phyloP scores from a whole-genome alignment of 2,329 filamentous ascomycete species.

The Fusarium papillatum region DNA sequence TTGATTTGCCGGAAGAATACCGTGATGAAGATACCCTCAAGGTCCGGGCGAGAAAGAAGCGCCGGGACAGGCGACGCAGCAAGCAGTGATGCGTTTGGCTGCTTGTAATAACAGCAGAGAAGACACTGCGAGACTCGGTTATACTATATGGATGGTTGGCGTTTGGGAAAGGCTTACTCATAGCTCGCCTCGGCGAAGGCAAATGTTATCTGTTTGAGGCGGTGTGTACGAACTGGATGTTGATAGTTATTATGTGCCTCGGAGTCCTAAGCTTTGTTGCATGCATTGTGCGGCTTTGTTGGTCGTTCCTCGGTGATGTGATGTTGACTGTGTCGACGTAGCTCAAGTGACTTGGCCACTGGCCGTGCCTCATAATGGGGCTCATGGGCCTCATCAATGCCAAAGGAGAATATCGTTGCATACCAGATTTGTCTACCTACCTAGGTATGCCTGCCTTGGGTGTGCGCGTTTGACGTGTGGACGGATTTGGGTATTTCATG shows the following conservation, averaged over 20 bases:
- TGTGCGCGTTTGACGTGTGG: not conserved
- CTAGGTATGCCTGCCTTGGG: not conserved
- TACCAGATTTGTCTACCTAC: not conserved
- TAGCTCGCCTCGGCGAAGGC: slow-evolving; percentile 22
- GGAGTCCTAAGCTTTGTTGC: slow-evolving; percentile 9
- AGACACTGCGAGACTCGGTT: slow-evolving; percentile 25
- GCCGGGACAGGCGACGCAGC: slow-evolving; percentile 70
- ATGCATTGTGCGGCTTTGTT: not conserved
- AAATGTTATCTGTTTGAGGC: slow-evolving; percentile 15
- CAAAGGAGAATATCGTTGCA: not conserved
- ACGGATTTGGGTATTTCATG: not conserved
- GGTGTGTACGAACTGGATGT: slow-evolving; percentile 9
- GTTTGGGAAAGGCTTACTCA: slow-evolving; percentile 33
- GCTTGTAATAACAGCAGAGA: slow-evolving; percentile 34
- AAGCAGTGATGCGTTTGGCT: slow-evolving; percentile 48
- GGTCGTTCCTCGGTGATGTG: not conserved
- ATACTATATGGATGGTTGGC: slow-evolving; percentile 31
- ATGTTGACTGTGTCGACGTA: not conserved
- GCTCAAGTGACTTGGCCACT: not conserved
- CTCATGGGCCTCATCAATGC: not conserved
- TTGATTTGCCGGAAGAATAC: slow-evolving; percentile 79
- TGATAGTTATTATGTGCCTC: slow-evolving; percentile 12
- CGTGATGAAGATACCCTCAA: slow-evolving; percentile 68
- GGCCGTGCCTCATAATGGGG: not conserved
- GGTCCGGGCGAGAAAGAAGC: slow-evolving; percentile 72